phyloP scores from a whole-genome alignment of 345 rosid genomes.

The Aurinia saxatilis region DNA sequence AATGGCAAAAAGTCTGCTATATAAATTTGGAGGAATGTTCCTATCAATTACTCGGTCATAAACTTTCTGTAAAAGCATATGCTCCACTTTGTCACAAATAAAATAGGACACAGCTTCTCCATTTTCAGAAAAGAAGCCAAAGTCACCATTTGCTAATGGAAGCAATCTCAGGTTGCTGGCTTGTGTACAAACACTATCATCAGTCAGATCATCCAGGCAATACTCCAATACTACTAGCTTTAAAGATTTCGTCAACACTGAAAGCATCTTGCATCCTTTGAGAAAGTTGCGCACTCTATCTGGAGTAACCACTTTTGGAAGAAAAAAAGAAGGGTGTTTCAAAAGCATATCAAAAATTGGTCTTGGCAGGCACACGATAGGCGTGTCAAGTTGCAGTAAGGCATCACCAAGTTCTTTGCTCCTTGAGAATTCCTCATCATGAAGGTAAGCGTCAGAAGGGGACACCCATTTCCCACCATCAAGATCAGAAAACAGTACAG shows the following conservation, averaged over 20 bases:
- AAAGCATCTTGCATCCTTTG: conserved; percentile 45
- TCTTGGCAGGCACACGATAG: conserved; percentile 68
- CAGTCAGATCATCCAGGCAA: conserved; percentile 87
- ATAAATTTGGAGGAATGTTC: conserved; percentile 47
- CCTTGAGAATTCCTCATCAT: conserved; percentile 58
- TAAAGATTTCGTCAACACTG: conserved; percentile 42
- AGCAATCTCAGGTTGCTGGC: conserved; percentile 56
- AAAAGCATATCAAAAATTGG: conserved; percentile 62
- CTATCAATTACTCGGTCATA: conserved; percentile 64
- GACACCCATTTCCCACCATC: conserved; percentile 79
- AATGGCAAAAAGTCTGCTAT: conserved; percentile 60
- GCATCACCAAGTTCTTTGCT: conserved; percentile 75
- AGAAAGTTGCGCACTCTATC: conserved; percentile 64
- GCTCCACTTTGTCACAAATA: conserved; percentile 71
- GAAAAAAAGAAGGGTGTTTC: conserved; percentile 49
- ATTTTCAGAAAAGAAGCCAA: conserved; percentile 56
- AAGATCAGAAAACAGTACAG: conserved; percentile 62
- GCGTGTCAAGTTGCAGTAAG: conserved; percentile 70
- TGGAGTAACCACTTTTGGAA: conserved; percentile 86
- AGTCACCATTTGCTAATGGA: conserved; percentile 82
- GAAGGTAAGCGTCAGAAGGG: conserved; percentile 79
- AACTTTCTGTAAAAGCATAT: conserved; percentile 55
- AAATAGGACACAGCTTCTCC: conserved; percentile 49
- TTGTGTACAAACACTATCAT: conserved; percentile 58
- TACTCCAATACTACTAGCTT: conserved; percentile 83